Base-by-base conservation (phyloP, 2,329 filamentous ascomycete species). In the Pyrenochaeta sp. region DNA sequence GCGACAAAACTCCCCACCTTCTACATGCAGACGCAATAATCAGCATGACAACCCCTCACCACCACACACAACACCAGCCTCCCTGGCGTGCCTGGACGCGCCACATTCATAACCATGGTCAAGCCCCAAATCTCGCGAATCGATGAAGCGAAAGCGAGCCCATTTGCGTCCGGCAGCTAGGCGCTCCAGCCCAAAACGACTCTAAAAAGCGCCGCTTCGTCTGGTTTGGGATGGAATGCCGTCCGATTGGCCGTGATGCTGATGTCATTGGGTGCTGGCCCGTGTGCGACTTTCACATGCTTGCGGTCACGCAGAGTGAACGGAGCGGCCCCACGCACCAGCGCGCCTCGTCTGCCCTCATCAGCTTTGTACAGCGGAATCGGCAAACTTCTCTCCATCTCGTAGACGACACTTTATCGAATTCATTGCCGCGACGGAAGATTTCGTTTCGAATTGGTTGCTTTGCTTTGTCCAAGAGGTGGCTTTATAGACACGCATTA, bases 251-350 rank as follows among this genome's bases (percentile, higher is more conserved):
- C 44, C 48, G 43, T 42, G 8, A 24, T 39, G 30, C 37, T 27
- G 43, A 60, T 58, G 60, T 63, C 60, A 63, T 63, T 28, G 13
- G 46, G 1, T 19, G 46, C 27, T 34, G 45, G 45, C 28, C 45
- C 45, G 51, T 56, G 57, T 55, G 28, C 49, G n/a, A 58, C 52
- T 60, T 60, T 63, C 60, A 63, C 60, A 63, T 63, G 60, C 54
- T 50, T 44, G 8, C 2, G 40, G 22, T 34, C 42, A 24, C 19
- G 42, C 40, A 43, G 48, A 34, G 55, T 28, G 52, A 52, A 54
- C 52, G 55, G 59, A 42, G 52, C 59, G 59, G 59, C 59, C 59
- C 59, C 59, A 62, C 59, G 44, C 13, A 34, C 27, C n/a, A 40
- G 48, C 55, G 59, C 45, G 45, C 58, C 54, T 61, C 58, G 58